Base-by-base conservation (phyloP, 2,329 filamentous ascomycete genomes). In the Neoarthrinium moseri region DNA sequence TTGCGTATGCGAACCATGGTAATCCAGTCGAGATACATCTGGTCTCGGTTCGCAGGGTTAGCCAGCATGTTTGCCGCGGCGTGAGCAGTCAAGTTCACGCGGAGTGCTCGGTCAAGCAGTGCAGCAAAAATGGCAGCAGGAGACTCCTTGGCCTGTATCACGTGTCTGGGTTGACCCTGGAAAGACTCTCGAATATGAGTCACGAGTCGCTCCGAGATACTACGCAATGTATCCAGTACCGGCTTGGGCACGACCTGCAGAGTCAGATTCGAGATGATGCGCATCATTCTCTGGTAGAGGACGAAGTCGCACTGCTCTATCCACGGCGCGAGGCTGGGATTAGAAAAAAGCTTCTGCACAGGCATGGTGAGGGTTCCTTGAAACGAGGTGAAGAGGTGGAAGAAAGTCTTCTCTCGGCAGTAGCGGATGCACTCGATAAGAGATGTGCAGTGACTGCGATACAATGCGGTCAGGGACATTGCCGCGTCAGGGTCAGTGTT, bases 231-330 rank as follows among this genome's bases (percentile, higher is more conserved):
- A 58, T 91, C 89, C 48, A 96, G 75, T 6, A 97, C 91, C 4
- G 86, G 80, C 48, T 91, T 89, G 2, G 94, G 94, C 4, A 95
- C 86, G 12, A 96, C 91, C 64, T 97, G 91, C 6, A 96, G 77
- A 4, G 90, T 94, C 32, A 97, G 75, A n/a, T 86, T 84, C 1
- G 89, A 87, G 32, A 97, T 83, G 50, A 96, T 95, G 44, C 86
- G 85, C 70, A 96, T 91, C 87, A 97, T 96, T 55, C 91, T 91
- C 65, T 97, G 91, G 63, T 99, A 99, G 71, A 96, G 88, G 26
- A 92, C 78, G 70, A 94, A 95, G 65, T 99, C 94, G 63, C 90
- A 96, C 64, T 95, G 87, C 62, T 94, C 89, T 50, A 99, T 95
- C 94, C 94, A 99, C 2, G 87, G 80, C 3, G 91, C 89, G 45